Evolutionary conservation across 192 early-diverging fungal genomes (phyloP).

Genomic region (Backusella tuberculispora): DNA sequence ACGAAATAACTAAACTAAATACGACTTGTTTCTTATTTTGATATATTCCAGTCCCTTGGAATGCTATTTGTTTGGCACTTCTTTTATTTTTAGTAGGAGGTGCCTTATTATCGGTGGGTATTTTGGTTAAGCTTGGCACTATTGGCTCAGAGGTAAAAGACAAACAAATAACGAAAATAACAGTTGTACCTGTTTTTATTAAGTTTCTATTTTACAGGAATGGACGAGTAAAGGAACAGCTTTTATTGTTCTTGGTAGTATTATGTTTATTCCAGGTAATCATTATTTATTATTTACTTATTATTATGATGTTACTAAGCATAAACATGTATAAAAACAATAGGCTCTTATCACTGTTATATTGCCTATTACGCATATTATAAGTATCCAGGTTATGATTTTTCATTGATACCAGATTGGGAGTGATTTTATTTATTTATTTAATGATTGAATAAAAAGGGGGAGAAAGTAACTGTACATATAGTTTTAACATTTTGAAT

Average conservation of each 20-base stretch:
- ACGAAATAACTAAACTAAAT: neutral
- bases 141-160: slow-evolving; percentile 54
- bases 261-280: slow-evolving; percentile 65
- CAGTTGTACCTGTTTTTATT: neutral
- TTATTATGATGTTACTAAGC: neutral
- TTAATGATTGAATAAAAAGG: neutral
- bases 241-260: slow-evolving; percentile 55
- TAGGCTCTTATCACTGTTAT: slow-evolving; percentile 56
- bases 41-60: slow-evolving; percentile 54
- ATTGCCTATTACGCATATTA: slow-evolving; percentile 64
- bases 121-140: slow-evolving; percentile 52
- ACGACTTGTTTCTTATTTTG: neutral
- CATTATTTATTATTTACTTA: neutral
- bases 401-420: slow-evolving; percentile 54
- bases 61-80: slow-evolving; percentile 53
- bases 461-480: neutral
- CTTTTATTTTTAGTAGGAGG: slow-evolving; percentile 51
- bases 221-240: slow-evolving; percentile 59
- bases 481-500: neutral
- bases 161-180: neutral
- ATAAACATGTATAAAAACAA: neutral
- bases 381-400: slow-evolving; percentile 61
- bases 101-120: slow-evolving; percentile 51
- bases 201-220: slow-evolving; percentile 28
- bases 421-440: slow-evolving; percentile 25